Conservation (phyloP, 129 eudicot species). For the Flaveria bidentis region DNA sequence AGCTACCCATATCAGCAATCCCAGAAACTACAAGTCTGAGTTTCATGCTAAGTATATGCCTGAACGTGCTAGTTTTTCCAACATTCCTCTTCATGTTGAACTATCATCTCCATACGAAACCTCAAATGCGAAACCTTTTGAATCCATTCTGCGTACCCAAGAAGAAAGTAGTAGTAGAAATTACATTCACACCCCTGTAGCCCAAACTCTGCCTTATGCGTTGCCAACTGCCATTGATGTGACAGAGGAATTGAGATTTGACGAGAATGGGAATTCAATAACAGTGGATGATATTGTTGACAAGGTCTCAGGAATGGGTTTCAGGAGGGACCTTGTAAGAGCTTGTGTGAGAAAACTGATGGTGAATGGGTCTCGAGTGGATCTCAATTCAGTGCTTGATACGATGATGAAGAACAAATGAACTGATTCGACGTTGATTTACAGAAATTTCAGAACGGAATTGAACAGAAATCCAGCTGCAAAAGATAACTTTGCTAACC, state of each 20-base stretch:
- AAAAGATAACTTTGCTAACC: conserved; percentile 2
- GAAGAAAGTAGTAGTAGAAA: conserved; percentile 21
- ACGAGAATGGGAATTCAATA: conserved; percentile 18
- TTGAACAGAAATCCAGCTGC: conserved; percentile 1
- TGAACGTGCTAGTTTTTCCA: conserved; percentile 24
- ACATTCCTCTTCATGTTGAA: neutral
- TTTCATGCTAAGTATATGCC: conserved; percentile 41
- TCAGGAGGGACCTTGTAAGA: conserved; percentile 38
- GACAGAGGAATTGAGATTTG: conserved; percentile 17
- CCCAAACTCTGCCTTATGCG: conserved; percentile 32
- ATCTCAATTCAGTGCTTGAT: conserved; percentile 41
- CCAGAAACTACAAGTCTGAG: conserved; percentile 36
- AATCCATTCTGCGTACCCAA: conserved; percentile 1
- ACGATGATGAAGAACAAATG: conserved; percentile 35
- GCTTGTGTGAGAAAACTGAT: conserved; percentile 34
- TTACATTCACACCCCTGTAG: conserved; percentile 14
- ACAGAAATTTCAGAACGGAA: conserved; percentile 11
- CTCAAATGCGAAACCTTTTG: conserved; percentile 22
- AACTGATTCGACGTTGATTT: conserved; percentile 16
- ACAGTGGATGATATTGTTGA: conserved; percentile 34
- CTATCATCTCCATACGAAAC: conserved; percentile 19
- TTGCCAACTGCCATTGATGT: conserved; percentile 34
- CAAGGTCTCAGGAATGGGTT: conserved; percentile 37
- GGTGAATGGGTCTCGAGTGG: conserved; percentile 32
- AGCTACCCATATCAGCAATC: neutral